A percentile compares a stretch with the other conserved stretches of the same genome.
Conservation (phyloP, 768 basidiomycete species). For the Boletus insuetus region DNA sequence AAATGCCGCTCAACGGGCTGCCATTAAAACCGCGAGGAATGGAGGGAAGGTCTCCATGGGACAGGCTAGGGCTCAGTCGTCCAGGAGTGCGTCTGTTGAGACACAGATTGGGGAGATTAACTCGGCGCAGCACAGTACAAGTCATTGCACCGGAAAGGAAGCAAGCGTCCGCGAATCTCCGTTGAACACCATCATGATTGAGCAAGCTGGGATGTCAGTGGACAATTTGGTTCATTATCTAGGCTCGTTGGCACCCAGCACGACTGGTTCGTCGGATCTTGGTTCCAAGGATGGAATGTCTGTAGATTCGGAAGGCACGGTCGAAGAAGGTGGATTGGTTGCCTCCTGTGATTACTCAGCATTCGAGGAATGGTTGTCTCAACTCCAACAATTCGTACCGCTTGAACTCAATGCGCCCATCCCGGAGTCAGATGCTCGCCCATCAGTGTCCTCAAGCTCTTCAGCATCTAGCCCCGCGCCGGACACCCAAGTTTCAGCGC, state of each 20-base stretch:
- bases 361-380: slow-evolving; percentile 51
- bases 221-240: slow-evolving; percentile 38
- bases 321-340: slow-evolving; percentile 6
- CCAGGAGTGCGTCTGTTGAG: slow-evolving; percentile 25
- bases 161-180: neutral
- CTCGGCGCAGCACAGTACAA: neutral
- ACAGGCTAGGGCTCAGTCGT: slow-evolving; percentile 35
- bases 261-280: neutral
- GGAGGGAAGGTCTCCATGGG: neutral
- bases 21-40: slow-evolving; percentile 40
- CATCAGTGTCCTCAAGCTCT: neutral
- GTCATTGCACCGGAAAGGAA: too few relatives aligned
- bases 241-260: slow-evolving; percentile 32
- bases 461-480: neutral
- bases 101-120: neutral
- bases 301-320: slow-evolving; percentile 7
- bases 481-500: neutral
- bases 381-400: slow-evolving; percentile 45
- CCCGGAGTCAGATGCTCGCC: slow-evolving; percentile 8
- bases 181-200: neutral
- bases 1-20: slow-evolving; percentile 58
- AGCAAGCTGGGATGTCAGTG: neutral
- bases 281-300: slow-evolving; percentile 8
- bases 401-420: slow-evolving; percentile 4
- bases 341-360: slow-evolving; percentile 35